phyloP scores from a whole-genome alignment of 306 rosid species.

The Begonia masoniana region DNA sequence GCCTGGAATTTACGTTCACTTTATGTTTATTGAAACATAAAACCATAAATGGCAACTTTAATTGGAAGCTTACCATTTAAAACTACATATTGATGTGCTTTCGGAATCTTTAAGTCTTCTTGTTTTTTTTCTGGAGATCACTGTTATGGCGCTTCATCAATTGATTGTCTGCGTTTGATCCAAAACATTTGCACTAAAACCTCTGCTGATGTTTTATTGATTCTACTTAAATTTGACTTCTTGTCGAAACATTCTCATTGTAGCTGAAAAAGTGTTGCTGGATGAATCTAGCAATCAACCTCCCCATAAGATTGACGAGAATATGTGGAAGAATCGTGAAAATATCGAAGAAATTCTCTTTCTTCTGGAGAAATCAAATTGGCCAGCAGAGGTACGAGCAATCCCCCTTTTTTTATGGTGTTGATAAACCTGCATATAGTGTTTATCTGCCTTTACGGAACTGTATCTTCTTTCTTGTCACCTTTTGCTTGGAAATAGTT shows the following conservation, averaged over 20 bases:
- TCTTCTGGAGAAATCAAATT: constrained; percentile 51
- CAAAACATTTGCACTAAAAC: no score
- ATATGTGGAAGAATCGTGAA: constrained; percentile 97
- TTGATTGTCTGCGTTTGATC: no score
- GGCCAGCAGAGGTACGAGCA: constrained; percentile 56
- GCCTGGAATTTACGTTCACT: no score
- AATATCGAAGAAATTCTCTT: constrained; percentile 68
- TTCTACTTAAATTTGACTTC: not conserved
- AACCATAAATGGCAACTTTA: no score
- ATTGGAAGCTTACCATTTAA: no score
- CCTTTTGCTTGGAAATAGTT: not conserved
- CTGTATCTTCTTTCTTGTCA: not conserved
- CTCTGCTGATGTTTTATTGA: no score
- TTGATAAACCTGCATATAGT: not conserved
- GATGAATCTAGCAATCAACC: constrained; percentile 42
- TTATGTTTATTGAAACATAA: no score
- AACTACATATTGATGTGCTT: no score
- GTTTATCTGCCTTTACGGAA: not conserved
- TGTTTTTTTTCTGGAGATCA: no score
- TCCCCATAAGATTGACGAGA: constrained; percentile 94
- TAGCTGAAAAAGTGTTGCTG: constrained; percentile 36
- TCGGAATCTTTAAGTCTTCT: no score
- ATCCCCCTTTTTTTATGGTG: not conserved
- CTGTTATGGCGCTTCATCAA: no score
- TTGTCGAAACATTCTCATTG: constrained; percentile 13